These are phyloP conservation scores for Trametes hirsuta DNA, from an alignment of 1,284 basidiomycete species.

Conservation along the genomic window DNA sequence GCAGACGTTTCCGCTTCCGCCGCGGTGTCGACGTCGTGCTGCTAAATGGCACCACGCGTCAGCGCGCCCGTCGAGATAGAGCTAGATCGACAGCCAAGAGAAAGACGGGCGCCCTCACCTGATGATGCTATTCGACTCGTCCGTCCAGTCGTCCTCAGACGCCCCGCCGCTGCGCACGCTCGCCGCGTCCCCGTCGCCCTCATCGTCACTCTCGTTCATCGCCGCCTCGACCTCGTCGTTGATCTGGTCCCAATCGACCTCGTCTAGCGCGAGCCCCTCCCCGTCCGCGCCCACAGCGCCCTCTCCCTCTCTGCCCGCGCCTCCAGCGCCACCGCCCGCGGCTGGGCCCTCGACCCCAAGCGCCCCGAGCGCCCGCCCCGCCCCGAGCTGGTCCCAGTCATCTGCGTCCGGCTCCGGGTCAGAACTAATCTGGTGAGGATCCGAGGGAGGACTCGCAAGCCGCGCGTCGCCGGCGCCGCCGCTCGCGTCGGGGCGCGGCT, in stretches of 20 bases:
- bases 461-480: constrained; percentile 21
- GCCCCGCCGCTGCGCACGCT: constrained; percentile 40
- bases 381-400: constrained; percentile 60
- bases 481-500: constrained; percentile 20
- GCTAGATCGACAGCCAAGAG: too few relatives aligned
- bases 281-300: constrained; percentile 24
- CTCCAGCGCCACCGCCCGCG: background rate
- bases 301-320: constrained; percentile 8
- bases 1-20: constrained; percentile 64
- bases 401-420: constrained; percentile 68
- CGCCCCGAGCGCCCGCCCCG: constrained; percentile 15
- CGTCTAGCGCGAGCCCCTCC: constrained; percentile 49
- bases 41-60: constrained; percentile 22
- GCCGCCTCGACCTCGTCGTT: constrained; percentile 88
- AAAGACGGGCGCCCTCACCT: constrained; percentile 41
- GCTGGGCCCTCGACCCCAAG: constrained; percentile 25
- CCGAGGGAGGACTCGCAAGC: constrained; percentile 50
- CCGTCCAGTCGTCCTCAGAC: constrained; percentile 54
- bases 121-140: constrained; percentile 48
- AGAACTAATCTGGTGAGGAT: constrained; percentile 61
- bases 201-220: constrained; percentile 79
- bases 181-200: constrained; percentile 31
- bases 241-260: constrained; percentile 77
- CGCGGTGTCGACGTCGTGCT: constrained; percentile 52
- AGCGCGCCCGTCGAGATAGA: background rate